Evolutionary conservation across 202 grass and related monocot genomes (phyloP).

Genomic region (Carex sylvatica): DNA sequence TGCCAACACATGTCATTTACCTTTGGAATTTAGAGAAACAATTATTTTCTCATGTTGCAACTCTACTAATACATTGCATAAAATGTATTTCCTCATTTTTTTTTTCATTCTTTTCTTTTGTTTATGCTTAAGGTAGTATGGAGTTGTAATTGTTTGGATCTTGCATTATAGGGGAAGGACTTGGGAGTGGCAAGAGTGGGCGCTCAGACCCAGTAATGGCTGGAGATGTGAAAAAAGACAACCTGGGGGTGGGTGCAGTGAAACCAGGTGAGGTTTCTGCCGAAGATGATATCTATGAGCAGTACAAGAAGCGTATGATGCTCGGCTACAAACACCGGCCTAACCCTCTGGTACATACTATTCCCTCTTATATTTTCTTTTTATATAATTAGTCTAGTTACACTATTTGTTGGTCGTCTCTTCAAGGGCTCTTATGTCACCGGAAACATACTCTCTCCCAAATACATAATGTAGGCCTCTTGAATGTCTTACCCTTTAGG

Average conservation of each 20-base stretch:
- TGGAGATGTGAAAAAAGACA: constrained; percentile 78
- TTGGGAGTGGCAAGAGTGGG: constrained; percentile 82
- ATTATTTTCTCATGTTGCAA: not conserved
- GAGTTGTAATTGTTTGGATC: constrained; percentile 2
- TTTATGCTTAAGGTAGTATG: not conserved
- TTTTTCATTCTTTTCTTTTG: not conserved
- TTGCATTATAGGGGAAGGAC: constrained; percentile 69
- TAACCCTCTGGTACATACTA: constrained; percentile 66
- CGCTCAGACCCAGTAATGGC: constrained; percentile 80
- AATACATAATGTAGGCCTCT: not conserved
- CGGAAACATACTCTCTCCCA: not conserved
- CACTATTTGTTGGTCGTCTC: not conserved
- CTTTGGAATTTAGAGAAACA: too few species aligned
- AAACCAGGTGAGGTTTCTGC: constrained; percentile 65
- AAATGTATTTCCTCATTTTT: not conserved
- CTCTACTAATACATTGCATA: not conserved
- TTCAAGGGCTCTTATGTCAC: not conserved
- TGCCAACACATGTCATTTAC: too few species aligned
- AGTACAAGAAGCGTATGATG: constrained; percentile 99
- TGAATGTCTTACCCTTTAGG: not conserved
- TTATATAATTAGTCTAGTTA: not conserved
- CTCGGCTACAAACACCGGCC: constrained; percentile 90
- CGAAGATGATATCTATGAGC: constrained; percentile 98
- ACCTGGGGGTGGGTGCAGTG: constrained; percentile 87
- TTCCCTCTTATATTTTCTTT: not conserved